phyloP scores from a whole-genome alignment of 345 rosid species.

The Euphorbia peplus region DNA sequence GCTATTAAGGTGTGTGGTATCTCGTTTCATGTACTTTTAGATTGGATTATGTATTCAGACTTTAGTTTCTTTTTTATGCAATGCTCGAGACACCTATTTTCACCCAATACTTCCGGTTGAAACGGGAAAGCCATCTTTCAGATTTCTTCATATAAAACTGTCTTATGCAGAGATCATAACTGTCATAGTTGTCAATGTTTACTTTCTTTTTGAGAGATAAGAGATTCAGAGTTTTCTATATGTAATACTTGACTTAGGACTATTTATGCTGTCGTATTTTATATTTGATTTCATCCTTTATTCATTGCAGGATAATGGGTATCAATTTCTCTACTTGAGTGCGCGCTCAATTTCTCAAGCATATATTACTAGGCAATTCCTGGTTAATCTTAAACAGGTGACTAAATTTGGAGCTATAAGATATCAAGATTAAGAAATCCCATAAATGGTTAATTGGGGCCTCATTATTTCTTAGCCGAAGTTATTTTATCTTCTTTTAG shows the following conservation, averaged over 20 bases:
- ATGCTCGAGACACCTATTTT: background rate
- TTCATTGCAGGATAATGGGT: constrained; percentile 86
- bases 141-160: background rate
- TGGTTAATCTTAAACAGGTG: constrained; percentile 91
- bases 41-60: background rate
- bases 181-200: background rate
- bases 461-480: background rate
- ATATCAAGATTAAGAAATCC: constrained; percentile 9
- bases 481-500: constrained; percentile 32
- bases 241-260: background rate
- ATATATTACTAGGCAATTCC: constrained; percentile 75
- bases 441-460: background rate
- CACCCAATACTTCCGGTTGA: background rate
- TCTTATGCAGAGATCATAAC: background rate
- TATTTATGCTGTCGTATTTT: background rate
- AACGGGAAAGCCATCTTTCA: background rate
- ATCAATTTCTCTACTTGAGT: constrained; percentile 86
- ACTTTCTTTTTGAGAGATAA: background rate
- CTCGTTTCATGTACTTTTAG: constrained; percentile 8
- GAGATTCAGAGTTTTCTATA: background rate
- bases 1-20: constrained; percentile 72
- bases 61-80: background rate
- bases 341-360: constrained; percentile 98
- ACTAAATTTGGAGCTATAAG: constrained; percentile 6
- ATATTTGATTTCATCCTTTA: background rate